Conservation (phyloP, 2,329 filamentous ascomycete species). For the Xylariaceae sp. region DNA sequence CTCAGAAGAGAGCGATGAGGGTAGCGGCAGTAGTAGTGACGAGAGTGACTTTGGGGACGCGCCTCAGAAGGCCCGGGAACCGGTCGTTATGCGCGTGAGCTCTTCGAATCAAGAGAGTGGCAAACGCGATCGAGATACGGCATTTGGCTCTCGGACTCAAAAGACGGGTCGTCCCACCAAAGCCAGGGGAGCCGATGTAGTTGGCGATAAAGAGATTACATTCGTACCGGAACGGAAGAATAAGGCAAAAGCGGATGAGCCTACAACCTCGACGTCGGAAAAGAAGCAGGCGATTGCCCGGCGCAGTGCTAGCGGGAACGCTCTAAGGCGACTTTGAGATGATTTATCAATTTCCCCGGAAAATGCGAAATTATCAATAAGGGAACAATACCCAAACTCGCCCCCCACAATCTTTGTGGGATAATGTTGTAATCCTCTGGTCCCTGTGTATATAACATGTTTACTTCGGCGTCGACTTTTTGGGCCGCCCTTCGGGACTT, state of each 20-base stretch:
- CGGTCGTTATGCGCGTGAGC: conserved; percentile 62
- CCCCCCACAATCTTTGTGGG: conserved; percentile 4
- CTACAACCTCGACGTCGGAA: conserved; percentile 20
- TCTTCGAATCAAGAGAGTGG: conserved; percentile 61
- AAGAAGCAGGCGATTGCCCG: conserved; percentile 42
- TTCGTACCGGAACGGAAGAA: conserved; percentile 63
- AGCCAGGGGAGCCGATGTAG: conserved; percentile 44
- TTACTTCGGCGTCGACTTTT: conserved; percentile 32
- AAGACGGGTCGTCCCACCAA: conserved; percentile 47
- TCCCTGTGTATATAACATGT: conserved; percentile 1
- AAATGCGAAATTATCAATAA: conserved; percentile 9
- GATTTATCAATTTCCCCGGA: conserved; percentile 42
- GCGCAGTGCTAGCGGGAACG: conserved; percentile 72
- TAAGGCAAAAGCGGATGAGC: conserved; percentile 30
- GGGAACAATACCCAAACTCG: conserved; percentile 4
- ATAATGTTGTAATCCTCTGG: conserved; percentile 6
- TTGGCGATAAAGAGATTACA: conserved; percentile 65
- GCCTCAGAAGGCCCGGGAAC: conserved; percentile 31
- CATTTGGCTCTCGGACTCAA: conserved; percentile 53
- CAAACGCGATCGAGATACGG: conserved; percentile 51
- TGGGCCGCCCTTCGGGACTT: conserved; percentile 27
- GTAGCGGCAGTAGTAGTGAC: conserved; percentile 35
- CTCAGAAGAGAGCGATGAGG: conserved; percentile 46
- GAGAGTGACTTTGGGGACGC: conserved; percentile 38
- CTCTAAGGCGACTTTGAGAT: conserved; percentile 54